phyloP scores from a whole-genome alignment of 306 rosid genomes.

The Crataegus laevigata region DNA sequence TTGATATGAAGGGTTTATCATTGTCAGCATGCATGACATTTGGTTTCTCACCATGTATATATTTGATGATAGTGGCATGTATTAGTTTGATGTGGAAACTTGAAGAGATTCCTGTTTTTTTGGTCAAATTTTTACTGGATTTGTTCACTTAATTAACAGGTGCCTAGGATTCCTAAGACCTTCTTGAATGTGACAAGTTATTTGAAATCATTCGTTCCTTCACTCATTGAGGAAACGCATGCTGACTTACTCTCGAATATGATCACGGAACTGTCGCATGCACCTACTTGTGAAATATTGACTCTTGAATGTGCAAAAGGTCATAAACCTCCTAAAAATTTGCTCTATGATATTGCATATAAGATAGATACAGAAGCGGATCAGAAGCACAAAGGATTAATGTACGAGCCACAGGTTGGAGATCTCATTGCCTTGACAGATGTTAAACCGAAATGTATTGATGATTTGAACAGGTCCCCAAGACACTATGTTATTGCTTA shows the following conservation, averaged over 20 bases:
- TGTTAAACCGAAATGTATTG: constrained; percentile 15
- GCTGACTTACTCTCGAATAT: constrained; percentile 33
- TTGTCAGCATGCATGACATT: too few relatives aligned
- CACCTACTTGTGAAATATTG: constrained; percentile 28
- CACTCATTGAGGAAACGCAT: constrained; percentile 52
- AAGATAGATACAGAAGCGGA: background rate
- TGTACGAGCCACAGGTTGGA: constrained; percentile 41
- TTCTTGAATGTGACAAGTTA: constrained; percentile 30
- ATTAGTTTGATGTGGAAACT: too few relatives aligned
- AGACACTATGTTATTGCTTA: constrained; percentile 28
- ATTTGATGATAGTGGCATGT: background rate
- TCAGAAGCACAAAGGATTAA: background rate
- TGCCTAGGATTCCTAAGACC: constrained; percentile 33
- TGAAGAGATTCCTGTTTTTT: background rate
- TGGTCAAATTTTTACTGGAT: background rate
- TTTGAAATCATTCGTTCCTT: constrained; percentile 33
- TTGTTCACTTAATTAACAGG: constrained; percentile 17
- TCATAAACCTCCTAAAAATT: constrained; percentile 1
- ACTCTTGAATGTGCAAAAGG: background rate
- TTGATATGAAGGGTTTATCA: too few relatives aligned
- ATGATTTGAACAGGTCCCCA: constrained; percentile 27
- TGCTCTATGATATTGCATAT: constrained; percentile 17
- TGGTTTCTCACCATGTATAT: background rate
- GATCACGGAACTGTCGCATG: constrained; percentile 9
- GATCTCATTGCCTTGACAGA: constrained; percentile 53